Conservation (phyloP, 73 alveolate genomes). For the Symbiodinium natans region DNA sequence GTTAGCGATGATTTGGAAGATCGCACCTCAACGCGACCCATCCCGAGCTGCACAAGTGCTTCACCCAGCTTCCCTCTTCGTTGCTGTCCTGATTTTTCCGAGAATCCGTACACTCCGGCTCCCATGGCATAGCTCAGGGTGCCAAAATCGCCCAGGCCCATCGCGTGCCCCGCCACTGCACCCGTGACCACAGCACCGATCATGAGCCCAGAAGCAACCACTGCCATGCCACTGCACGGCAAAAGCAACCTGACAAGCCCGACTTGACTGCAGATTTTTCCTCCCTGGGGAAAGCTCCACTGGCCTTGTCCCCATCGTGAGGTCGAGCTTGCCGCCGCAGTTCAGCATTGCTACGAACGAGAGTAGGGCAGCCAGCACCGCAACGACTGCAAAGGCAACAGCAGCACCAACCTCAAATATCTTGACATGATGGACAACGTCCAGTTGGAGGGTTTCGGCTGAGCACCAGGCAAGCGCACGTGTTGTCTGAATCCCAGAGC, state of each 20-base stretch:
- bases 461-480: background rate
- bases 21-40: background rate
- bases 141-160: slow-evolving; percentile 14
- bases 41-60: too few relatives aligned
- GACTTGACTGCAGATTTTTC: too few relatives aligned
- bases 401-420: background rate
- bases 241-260: background rate
- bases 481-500: background rate
- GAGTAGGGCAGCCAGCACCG: background rate
- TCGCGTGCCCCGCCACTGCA: background rate
- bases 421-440: too few relatives aligned
- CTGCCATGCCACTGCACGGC: background rate
- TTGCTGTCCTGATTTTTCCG: too few relatives aligned
- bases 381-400: background rate
- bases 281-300: too few relatives aligned
- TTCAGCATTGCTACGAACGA: background rate
- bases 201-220: background rate
- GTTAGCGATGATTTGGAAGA: background rate
- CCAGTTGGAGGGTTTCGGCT: too few relatives aligned
- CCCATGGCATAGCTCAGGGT: slow-evolving; percentile 1
- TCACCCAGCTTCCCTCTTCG: too few relatives aligned
- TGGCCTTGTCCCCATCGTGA: background rate
- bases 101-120: background rate
- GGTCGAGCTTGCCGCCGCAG: background rate
- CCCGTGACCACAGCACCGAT: background rate